Base-by-base conservation (phyloP, 1,139 yeast species). In the Scheffersomyces illinoinensis region DNA sequence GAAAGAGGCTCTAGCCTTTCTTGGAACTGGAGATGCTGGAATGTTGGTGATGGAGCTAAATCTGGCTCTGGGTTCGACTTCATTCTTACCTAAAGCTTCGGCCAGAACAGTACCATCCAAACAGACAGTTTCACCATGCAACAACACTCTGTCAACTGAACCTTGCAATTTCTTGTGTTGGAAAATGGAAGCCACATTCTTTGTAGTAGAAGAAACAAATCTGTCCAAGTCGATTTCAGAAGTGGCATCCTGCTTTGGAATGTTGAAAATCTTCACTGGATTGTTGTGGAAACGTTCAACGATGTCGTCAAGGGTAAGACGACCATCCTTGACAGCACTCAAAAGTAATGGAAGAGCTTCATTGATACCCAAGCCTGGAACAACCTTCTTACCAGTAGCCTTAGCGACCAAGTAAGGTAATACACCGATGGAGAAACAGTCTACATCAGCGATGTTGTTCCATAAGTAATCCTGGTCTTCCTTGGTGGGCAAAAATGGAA, bases 201-300 rank as follows among this genome's bases (percentile, higher is more conserved):
- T 76, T 73, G 79, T 77, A 63, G 83, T 68, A 5, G 79, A 79
- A 33, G 82, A 71, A 61, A 81, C 78, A 47, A 77, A 73, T 73
- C 96, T 85, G 75, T 92, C 98, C 67, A 91, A 77, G 71, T 93
- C 97, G 63, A 93, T 78, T 75, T 93, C 98, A 66, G 93, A 88
- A 57, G 82, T 72, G 21, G 95, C 88, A 63, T 84, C 86, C 76
- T 91, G 96, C 68, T 87, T 91, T 66, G 96, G 93, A 63, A 95
- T 82, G 69, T 88, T 90, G 79, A 95, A 93, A 69, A 95, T 91
- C 68, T 77, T 82, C 66, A 86, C 85, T 66, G 98, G 98, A 70
- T 89, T 90, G 70, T 88, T 88, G 76, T 92, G 93, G 77, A 95
- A 82, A 70, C 91, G 90, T 62, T 78, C 71, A 61, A 88, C 82